Base-by-base conservation (phyloP, 345 rosid species). In the Laguncularia racemosa region DNA sequence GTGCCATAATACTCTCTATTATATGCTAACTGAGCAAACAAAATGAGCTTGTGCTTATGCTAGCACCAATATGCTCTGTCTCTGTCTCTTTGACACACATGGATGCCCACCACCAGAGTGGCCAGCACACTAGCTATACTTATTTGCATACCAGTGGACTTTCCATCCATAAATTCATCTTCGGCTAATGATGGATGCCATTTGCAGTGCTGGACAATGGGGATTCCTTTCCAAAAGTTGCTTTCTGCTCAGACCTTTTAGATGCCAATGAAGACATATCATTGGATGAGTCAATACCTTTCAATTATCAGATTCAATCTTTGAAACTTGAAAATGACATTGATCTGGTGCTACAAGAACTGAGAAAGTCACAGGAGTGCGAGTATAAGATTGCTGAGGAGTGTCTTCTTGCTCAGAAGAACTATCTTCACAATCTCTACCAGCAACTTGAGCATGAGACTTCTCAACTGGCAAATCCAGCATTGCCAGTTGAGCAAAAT, bases 351-450 rank as follows among this genome's bases (percentile, higher is more conserved):
- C 92, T 91, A 12, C 78, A 71, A 61, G 69, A 73, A 17, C 71
- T 91, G 58, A 73, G 57, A 56, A 69, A 66, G 57, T 71, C 95
- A 28, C 95, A 88, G 64, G 84, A 81, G 63, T 59, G 48, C 2
- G 92, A 88, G 66, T 91, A 71, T 66, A 76, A 66, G 61, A 62
- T 76, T 60, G 95, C 96, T 15, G 85, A 86, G 74, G 81, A 67
- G 60, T 68, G 33, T 56, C 88, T 91, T 52, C 50, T 57, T 65
- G 74, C 75, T 50, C 92, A 84, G 76, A 85, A 82, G 82, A 67
- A 72, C 19, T 72, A 70, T 52, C 83, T 91, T 48, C 40, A n/a
- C 52, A 75, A 67, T 61, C 79, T 88, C 49, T 85, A 79, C 67
- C 63, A 63, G 61, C 85, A 84, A 62, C 82, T 85, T n/a, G 88